Conservation (phyloP, 805 yeast species). For the Wickerhamomyces xylosicus region DNA sequence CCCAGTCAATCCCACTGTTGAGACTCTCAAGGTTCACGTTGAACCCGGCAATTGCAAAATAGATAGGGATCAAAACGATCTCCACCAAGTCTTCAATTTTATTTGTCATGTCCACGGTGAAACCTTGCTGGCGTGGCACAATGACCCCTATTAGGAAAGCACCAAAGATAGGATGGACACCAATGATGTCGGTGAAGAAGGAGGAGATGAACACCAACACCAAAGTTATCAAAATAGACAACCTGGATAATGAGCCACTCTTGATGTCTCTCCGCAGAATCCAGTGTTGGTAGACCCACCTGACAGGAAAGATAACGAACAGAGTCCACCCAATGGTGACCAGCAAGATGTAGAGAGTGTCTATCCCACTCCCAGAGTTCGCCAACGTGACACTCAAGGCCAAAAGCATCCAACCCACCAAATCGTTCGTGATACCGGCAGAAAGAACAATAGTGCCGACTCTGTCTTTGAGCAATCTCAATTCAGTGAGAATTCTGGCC, state of each 20-base stretch:
- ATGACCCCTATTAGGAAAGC: slow-evolving; percentile 72
- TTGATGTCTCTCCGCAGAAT: slow-evolving; percentile 41
- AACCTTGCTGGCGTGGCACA: slow-evolving; percentile 68
- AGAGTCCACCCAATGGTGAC: slow-evolving; percentile 63
- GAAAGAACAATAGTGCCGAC: slow-evolving; percentile 69
- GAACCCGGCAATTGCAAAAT: slow-evolving; percentile 73
- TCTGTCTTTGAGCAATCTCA: slow-evolving; percentile 58
- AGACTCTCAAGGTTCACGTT: slow-evolving; percentile 57
- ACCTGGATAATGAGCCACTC: slow-evolving; percentile 51
- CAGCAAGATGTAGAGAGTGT: slow-evolving; percentile 57
- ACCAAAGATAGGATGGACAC: slow-evolving; percentile 82
- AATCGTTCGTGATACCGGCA: slow-evolving; percentile 75
- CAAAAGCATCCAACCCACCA: slow-evolving; percentile 71
- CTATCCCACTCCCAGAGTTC: slow-evolving; percentile 58
- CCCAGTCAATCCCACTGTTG: slow-evolving; percentile 67
- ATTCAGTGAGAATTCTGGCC: slow-evolving; percentile 68
- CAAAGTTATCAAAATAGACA: slow-evolving; percentile 46
- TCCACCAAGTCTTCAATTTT: slow-evolving; percentile 73
- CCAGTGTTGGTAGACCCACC: slow-evolving; percentile 33
- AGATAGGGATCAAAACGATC: slow-evolving; percentile 61
- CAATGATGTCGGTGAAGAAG: slow-evolving; percentile 74
- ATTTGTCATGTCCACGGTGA: slow-evolving; percentile 58
- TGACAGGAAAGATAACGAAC: slow-evolving; percentile 46
- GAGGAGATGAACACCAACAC: slow-evolving; percentile 53
- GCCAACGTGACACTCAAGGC: slow-evolving; percentile 73